Evolutionary conservation across 2,329 filamentous ascomycete genomes (phyloP).

Genomic region (Diplodia corticola): DNA sequence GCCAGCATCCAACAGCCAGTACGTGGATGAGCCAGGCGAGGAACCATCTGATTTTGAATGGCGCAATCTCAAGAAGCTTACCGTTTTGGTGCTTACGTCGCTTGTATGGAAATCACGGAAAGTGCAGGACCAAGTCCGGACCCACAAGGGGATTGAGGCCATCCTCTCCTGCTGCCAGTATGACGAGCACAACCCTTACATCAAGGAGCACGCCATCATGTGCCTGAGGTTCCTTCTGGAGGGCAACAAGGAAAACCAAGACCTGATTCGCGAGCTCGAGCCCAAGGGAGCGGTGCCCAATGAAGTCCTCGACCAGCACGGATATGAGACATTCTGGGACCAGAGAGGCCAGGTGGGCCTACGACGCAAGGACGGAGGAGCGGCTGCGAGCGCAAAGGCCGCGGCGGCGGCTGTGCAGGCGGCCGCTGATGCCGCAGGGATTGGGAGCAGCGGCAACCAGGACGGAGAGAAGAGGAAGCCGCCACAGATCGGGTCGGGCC

Average conservation of each 20-base stretch:
- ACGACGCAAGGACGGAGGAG: constrained; percentile 40
- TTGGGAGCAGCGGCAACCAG: constrained; percentile 18
- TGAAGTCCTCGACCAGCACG: constrained; percentile 51
- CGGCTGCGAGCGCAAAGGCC: constrained; percentile 24
- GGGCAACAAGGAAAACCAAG: constrained; percentile 70
- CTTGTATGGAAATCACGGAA: constrained; percentile 82
- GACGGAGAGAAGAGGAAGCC: constrained; percentile 24
- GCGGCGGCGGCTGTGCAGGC: constrained; percentile 30
- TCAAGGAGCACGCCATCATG: constrained; percentile 72
- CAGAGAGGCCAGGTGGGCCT: constrained; percentile 50
- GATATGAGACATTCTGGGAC: constrained; percentile 54
- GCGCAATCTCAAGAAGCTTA: constrained; percentile 88
- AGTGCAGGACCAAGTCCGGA: constrained; percentile 85
- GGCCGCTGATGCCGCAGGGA: constrained; percentile 30
- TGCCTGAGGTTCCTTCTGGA: constrained; percentile 62
- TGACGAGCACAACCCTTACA: constrained; percentile 91
- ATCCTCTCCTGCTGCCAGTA: constrained; percentile 87
- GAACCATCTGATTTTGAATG: constrained; percentile 68
- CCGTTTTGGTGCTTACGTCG: constrained; percentile 84
- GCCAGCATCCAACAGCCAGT: constrained; percentile 46
- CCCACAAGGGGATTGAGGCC: constrained; percentile 81
- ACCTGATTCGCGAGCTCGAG: constrained; percentile 66
- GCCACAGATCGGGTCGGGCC: constrained; percentile 30
- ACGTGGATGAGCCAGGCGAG: constrained; percentile 51
- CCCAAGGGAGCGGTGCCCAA: constrained; percentile 42